Evolutionary conservation across 2,329 filamentous ascomycete species (phyloP).

Genomic region (Aureobasidium sp.): DNA sequence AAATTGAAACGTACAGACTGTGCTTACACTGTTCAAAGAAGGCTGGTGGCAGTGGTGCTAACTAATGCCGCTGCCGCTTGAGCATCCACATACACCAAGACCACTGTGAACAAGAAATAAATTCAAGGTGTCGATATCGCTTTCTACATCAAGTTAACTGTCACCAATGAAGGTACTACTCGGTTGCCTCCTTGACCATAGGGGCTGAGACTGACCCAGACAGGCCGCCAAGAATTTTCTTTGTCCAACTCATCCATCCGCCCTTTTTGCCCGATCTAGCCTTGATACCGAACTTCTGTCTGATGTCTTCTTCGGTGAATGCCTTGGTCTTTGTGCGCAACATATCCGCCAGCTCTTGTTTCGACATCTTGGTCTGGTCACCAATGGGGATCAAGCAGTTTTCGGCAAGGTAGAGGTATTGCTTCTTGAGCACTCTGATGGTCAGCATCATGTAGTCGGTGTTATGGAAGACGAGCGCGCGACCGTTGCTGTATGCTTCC

Average conservation of each 20-base stretch:
- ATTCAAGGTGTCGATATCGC: background rate
- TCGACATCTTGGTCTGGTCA: conserved; percentile 57
- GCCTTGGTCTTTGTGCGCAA: conserved; percentile 55
- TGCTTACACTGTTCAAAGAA: too few species aligned
- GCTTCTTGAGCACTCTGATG: conserved; percentile 57
- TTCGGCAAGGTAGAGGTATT: conserved; percentile 61
- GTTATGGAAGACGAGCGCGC: conserved; percentile 69
- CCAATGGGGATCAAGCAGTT: conserved; percentile 64
- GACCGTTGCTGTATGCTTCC: conserved; percentile 54
- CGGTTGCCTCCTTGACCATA: conserved; percentile 1
- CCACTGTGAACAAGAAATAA: background rate
- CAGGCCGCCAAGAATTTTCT: background rate
- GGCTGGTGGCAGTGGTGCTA: too few species aligned
- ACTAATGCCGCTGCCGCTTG: too few species aligned
- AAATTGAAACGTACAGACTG: too few species aligned
- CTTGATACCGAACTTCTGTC: conserved; percentile 42
- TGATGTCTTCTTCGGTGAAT: conserved; percentile 59
- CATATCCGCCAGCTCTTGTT: conserved; percentile 56
- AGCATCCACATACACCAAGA: background rate
- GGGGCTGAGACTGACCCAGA: background rate
- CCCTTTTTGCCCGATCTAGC: background rate
- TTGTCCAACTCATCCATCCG: background rate
- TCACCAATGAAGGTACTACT: background rate
- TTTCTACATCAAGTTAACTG: background rate
- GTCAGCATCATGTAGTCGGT: conserved; percentile 77